phyloP scores from a whole-genome alignment of 176 grass and related monocot species.

The Oryza rufipogon region DNA sequence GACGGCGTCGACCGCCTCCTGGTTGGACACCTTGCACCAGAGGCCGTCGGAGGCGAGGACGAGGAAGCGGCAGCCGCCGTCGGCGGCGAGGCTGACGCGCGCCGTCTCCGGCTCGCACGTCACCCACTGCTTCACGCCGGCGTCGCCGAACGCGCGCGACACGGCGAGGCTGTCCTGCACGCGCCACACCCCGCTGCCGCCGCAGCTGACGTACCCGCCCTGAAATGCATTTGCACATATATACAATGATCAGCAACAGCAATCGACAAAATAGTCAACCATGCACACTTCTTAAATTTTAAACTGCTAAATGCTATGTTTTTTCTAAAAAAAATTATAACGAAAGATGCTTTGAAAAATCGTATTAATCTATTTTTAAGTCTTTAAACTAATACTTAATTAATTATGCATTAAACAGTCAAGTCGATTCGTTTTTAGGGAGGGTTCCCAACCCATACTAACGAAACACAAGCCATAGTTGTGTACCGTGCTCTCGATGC shows the following conservation, averaged over 20 bases:
- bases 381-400: too few species aligned
- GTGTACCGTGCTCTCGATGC: slow-evolving; percentile 62
- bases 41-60: slow-evolving; percentile 81
- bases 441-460: too few species aligned
- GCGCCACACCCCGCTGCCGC: slow-evolving; percentile 64
- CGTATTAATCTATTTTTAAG: too few species aligned
- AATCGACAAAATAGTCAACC: too few species aligned
- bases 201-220: slow-evolving; percentile 76
- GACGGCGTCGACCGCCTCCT: slow-evolving; percentile 73
- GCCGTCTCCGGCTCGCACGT: slow-evolving; percentile 63
- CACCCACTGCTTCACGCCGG: slow-evolving; percentile 72
- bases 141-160: slow-evolving; percentile 76
- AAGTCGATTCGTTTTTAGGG: too few species aligned
- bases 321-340: too few species aligned
- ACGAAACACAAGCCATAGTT: too few species aligned
- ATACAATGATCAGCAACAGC: too few species aligned
- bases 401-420: too few species aligned
- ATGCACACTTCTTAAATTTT: too few species aligned
- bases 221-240: background rate
- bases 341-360: too few species aligned
- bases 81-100: slow-evolving; percentile 36
- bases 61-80: slow-evolving; percentile 56
- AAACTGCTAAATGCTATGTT: too few species aligned
- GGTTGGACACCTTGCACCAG: slow-evolving; percentile 75
- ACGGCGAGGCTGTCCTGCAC: slow-evolving; percentile 81